Percentiles rank a stretch among this genome's conserved stretches.
These are phyloP conservation scores for Kwoniella heveanensis DNA, from an alignment of 768 basidiomycete genomes.

Conservation along the genomic window DNA sequence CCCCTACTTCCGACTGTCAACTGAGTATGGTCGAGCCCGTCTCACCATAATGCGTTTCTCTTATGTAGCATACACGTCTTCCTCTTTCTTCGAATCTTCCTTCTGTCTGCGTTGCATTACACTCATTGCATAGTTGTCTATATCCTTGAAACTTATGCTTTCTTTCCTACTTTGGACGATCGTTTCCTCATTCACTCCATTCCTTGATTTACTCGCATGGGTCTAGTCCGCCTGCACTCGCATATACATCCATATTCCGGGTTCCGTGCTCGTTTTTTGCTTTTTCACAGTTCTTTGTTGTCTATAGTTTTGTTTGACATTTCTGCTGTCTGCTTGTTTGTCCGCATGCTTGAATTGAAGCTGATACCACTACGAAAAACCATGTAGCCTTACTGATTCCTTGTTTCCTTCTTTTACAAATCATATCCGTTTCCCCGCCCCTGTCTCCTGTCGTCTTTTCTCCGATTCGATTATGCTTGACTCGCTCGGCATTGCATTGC, in stretches of 20 bases:
- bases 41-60: too few species aligned
- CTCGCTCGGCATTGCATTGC: constrained; percentile 15
- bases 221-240: background rate
- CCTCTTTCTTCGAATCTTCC: too few species aligned
- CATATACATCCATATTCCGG: background rate
- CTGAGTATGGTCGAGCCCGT: background rate
- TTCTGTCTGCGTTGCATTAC: too few species aligned
- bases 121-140: background rate
- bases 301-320: background rate
- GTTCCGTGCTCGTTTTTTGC: too few species aligned
- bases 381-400: background rate
- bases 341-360: background rate
- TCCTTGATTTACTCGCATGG: background rate
- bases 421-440: background rate
- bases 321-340: background rate
- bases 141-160: background rate
- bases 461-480: too few species aligned
- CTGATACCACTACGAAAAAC: too few species aligned
- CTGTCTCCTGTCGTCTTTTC: background rate
- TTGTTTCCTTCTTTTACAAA: too few species aligned
- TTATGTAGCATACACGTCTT: too few species aligned
- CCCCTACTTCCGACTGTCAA: background rate
- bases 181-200: too few species aligned
- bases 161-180: background rate
- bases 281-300: too few species aligned